Base-by-base conservation (phyloP, 768 basidiomycete genomes). In the Lactarius evosmus region DNA sequence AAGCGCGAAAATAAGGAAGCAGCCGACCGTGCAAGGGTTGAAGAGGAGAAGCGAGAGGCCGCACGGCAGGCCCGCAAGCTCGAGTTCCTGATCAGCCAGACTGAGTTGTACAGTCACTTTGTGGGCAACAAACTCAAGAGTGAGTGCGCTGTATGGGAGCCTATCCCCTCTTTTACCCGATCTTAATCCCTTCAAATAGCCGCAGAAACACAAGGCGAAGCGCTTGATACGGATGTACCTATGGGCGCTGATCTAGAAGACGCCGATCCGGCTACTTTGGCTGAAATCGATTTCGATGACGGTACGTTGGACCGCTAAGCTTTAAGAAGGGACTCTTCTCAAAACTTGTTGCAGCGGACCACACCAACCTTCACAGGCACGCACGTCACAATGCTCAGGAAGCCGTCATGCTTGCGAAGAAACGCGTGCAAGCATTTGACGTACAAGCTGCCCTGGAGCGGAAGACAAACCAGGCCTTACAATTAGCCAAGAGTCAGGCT, bases 71-170 rank as follows among this genome's bases (percentile, higher is more conserved):
- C 95, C 14, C 84, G 96, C 69, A 98, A 98, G 75, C 85, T 99
- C 29, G 97, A 99, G 77, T 99, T 98, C 78, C 80, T 99, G 75
- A 95, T 99, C 75, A 98, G 93, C 63, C 96, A 98, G 76, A 98
- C 97, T 4, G 97, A 99, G 74, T 83, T 98, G 8, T 99, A 98
- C 76, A 95, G 93, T 69, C 97, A 99, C 78, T 98, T 99, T 82
- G 95, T 99, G 63, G 96, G 96, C 34, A 97, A 87, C 76, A 98
- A 98, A 77, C 83, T 93, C 58, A 92, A 92, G 75, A 93, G 91
- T 92, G 74, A 70, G 86, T 76, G 25, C 38, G 44, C 40, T 38
- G 8, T 25, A 14, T 52, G 17, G 16, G 3, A 4, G 3, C 12
- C 6, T 64, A 50, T 52, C 54, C 19, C 46, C 34, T 40, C 19